Percentiles rank a stretch among this genome's conserved stretches.
phyloP scores from a whole-genome alignment of 768 basidiomycete species.

The Tricholoma terreum region DNA sequence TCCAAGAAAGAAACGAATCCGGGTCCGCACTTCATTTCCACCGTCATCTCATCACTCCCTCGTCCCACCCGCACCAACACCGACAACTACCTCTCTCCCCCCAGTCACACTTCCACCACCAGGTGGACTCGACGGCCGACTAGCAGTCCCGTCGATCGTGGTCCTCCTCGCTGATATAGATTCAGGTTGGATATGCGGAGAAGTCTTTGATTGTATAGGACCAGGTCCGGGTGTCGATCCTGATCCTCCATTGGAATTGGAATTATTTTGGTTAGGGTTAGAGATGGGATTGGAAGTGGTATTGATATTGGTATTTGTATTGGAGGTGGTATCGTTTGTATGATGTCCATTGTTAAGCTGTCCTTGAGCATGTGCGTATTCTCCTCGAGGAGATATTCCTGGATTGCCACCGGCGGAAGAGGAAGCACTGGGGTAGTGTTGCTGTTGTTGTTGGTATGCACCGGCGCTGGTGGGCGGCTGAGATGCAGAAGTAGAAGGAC shows the following conservation, averaged over 20 bases:
- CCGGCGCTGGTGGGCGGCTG: slow-evolving; percentile 29
- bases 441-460: not conserved
- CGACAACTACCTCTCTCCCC: no score
- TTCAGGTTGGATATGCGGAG: no score
- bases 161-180: not conserved
- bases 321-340: not conserved
- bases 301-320: not conserved
- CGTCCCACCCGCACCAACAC: not conserved
- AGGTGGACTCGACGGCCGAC: not conserved
- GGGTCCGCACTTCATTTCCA: not conserved
- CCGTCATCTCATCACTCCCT: not conserved
- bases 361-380: not conserved
- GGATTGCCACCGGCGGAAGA: not conserved
- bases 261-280: not conserved
- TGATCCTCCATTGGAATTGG: not conserved
- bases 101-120: no score
- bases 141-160: not conserved
- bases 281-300: not conserved
- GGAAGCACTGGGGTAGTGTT: not conserved
- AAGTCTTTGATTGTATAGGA: not conserved
- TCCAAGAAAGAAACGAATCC: not conserved
- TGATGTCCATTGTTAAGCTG: not conserved
- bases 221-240: not conserved
- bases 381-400: not conserved
- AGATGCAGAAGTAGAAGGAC: slow-evolving; percentile 36